A percentile compares a stretch with the other conserved stretches of the same genome.
phyloP scores from a whole-genome alignment of 2,329 filamentous ascomycete species.

The Botrytis deweyae region DNA sequence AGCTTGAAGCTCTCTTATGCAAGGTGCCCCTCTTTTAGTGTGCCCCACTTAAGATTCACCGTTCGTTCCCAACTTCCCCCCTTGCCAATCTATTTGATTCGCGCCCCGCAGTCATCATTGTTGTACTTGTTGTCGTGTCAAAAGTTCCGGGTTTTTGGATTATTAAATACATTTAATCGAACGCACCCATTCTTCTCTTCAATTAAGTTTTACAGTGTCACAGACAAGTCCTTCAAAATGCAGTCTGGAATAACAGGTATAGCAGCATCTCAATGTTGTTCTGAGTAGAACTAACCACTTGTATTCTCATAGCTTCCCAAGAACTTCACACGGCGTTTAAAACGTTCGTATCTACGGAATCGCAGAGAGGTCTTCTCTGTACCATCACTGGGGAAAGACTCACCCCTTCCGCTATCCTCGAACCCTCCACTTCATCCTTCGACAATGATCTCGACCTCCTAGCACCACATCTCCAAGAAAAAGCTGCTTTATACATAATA shows the following conservation, averaged over 20 bases:
- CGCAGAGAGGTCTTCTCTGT: constrained; percentile 68
- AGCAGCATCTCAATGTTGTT: not conserved
- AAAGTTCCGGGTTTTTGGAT: not conserved
- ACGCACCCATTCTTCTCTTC: not conserved
- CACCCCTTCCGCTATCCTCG: constrained; percentile 56
- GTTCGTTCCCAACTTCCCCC: not conserved
- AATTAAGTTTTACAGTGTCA: not conserved
- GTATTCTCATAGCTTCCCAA: constrained; percentile 58
- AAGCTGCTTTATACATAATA: constrained; percentile 71
- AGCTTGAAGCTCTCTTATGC: constrained; percentile 9
- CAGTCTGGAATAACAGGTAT: constrained; percentile 77
- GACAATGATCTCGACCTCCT: constrained; percentile 62
- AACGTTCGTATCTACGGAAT: constrained; percentile 59
- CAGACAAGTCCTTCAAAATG: constrained; percentile 50
- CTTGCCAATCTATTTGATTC: constrained; percentile 7
- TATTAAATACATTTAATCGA: not conserved
- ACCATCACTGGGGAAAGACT: constrained; percentile 70
- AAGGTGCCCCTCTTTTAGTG: constrained; percentile 16
- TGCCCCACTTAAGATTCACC: not conserved
- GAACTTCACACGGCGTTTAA: constrained; percentile 76
- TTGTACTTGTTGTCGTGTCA: constrained; percentile 22
- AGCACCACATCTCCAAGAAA: constrained; percentile 61
- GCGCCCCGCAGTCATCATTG: constrained; percentile 17
- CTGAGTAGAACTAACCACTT: constrained; percentile 16
- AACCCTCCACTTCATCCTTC: constrained; percentile 57